Conservation (phyloP, 805 yeast species). For the Metschnikowia matae region DNA sequence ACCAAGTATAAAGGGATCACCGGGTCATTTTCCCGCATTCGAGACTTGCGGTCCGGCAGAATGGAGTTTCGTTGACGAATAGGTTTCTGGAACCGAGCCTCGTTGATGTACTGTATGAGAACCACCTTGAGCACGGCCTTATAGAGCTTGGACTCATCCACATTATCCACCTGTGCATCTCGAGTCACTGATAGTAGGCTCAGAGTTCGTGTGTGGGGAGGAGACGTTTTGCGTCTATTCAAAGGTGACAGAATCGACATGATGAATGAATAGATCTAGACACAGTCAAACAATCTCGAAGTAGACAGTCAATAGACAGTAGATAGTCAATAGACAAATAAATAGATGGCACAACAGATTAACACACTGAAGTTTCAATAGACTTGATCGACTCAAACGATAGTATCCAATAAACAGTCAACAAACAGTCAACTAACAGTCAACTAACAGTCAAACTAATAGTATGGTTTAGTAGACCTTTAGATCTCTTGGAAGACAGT, state of each 20-base stretch:
- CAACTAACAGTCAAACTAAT: no score
- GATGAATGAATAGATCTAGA: no score
- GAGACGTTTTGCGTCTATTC: not conserved
- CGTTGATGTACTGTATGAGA: conserved; percentile 57
- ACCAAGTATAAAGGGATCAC: conserved; percentile 36
- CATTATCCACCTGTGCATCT: conserved; percentile 18
- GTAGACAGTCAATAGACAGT: no score
- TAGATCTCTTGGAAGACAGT: no score
- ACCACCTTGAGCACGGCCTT: conserved; percentile 51
- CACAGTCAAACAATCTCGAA: no score
- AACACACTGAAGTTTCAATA: no score
- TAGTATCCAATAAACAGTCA: no score
- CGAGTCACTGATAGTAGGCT: conserved; percentile 14
- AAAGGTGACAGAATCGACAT: not conserved
- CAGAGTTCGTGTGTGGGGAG: conserved; percentile 10
- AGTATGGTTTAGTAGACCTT: no score
- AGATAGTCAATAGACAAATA: no score
- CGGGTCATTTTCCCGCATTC: conserved; percentile 10
- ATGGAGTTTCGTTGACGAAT: conserved; percentile 6
- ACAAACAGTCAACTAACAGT: no score
- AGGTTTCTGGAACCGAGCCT: conserved; percentile 54
- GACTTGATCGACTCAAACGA: no score
- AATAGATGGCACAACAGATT: no score
- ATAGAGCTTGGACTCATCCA: conserved; percentile 37
- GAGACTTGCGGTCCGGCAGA: conserved; percentile 12